Evolutionary conservation across 1,139 yeast species (phyloP), one percentile per base, ranked within the genome.

Genomic region (Kluyveromyces sp.): DNA sequence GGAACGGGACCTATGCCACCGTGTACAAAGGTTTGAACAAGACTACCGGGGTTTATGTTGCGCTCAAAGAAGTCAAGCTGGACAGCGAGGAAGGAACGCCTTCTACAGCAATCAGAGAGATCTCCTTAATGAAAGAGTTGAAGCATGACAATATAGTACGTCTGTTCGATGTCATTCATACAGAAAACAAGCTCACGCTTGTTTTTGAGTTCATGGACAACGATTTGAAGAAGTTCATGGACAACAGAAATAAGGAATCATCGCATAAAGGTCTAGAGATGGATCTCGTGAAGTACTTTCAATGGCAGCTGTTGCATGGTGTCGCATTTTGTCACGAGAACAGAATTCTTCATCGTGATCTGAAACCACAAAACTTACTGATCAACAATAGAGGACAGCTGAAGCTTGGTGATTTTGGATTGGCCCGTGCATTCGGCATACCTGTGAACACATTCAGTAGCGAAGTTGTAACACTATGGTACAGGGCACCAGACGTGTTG

Each of bases 41-140:
- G 44, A 77, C 87, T 46, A 83, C 96, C 0, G 97, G 97, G 4
- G 88, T 92, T 28, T 74, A 87, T 42, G 98, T 92, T 19, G 98
- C 98, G 0, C 70, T 92, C 56, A 92, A 92, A 63, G 98, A 92
- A 64, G 94, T 92, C 64, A 87, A 83, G 55, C 72, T 92, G 51
- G 99, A 92, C 61, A 83, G 94, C 17, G 97, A 89, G 60, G 99
- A 92, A 65, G 98, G 98, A 11, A 92, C 97, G 0, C 98, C 98
- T 2, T 88, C 96, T 0, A 92, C 98, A 0, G 98, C 98, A 7
- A 92, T 92, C 52, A 75, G 98, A 55, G 98, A 92, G 65, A 92
- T 92, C 48, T 92, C 97, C 7, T 70, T 92, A 49, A 87, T 92
- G 96, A 92, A 92, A 65, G 98, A 92, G 64, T 74, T 92, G 54